Base-by-base conservation (phyloP, 768 basidiomycete species). In the Lentinula edodes region DNA sequence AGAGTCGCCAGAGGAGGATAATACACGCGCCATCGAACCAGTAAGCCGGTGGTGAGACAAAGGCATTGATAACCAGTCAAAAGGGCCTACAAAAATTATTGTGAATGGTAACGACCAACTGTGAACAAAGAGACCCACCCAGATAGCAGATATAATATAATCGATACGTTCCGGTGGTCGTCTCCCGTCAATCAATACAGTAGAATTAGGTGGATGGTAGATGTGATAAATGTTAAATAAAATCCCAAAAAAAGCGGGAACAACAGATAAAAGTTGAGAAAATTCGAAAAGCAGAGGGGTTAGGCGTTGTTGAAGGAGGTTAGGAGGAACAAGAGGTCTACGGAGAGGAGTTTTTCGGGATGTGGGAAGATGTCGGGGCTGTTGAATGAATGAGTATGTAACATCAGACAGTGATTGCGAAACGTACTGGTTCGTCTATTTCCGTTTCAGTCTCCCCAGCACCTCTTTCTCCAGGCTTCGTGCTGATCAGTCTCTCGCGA, bases 21-120 rank as follows among this genome's bases (percentile, higher is more conserved):
- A 75, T 97, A 96, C 0, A 90, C 80, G 20, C 88, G 81, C 96
- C 96, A 98, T 52, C 96, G 87, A 35, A 85, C 84, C 28, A 95
- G 82, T 0, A 98, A 85, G 10, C 96, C 95, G 0, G 94, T 91
- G 0, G 95, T 92, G 13, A 98, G 80, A 46, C 80, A 76, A 64
- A 95, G 87, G 64, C 93, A 96, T 72, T 96, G 95, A 70, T 90
- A 88, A 20, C 90, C 95, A 13, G 95, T 96, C 6, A 95, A 77
- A 23, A 92, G 74, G 1, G 91, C 83, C 93, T 93, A 64, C 18
- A n/a, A 46, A 18, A 42, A 50, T 55, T 20, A 39, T 57, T 59
- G 38, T 58, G 38, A 55, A 65, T 36, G 3, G 56, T 32, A 32
- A 54, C 9, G 52, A 28, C 55, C 36, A 3, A 52, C 53, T 62